A percentile compares a stretch with the other conserved stretches of the same genome.
Conservation (phyloP, 2,329 filamentous ascomycete genomes). For the Tolypocladium cylindrosporum region DNA sequence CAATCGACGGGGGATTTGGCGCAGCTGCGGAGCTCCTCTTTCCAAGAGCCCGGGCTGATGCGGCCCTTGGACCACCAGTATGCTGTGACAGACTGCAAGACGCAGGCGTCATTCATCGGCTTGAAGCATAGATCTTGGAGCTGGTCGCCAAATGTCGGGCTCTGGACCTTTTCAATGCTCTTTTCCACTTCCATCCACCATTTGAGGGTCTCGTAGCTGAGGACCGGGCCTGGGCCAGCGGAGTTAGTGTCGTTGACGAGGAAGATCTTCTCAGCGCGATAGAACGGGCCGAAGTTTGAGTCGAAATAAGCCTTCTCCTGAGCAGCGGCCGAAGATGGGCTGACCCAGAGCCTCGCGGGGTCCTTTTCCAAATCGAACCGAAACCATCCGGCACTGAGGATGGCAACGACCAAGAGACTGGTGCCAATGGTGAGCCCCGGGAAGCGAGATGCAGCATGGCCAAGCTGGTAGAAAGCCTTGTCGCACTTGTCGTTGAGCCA, state of each 20-base stretch:
- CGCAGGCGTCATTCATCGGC: constrained; percentile 78
- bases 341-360: constrained; percentile 92
- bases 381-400: constrained; percentile 82
- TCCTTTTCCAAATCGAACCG: constrained; percentile 84
- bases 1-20: constrained; percentile 73
- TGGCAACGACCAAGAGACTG: constrained; percentile 63
- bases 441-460: constrained; percentile 70
- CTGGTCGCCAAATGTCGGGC: constrained; percentile 54
- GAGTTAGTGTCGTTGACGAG: constrained; percentile 74
- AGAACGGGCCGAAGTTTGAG: constrained; percentile 87
- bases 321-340: constrained; percentile 80
- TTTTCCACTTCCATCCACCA: constrained; percentile 95
- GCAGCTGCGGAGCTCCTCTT: constrained; percentile 61
- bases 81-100: constrained; percentile 83
- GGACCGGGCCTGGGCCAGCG: constrained; percentile 59
- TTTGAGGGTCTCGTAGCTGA: constrained; percentile 76
- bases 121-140: constrained; percentile 90
- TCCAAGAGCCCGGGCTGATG: constrained; percentile 48
- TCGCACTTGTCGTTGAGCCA: constrained; percentile 77
- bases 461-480: constrained; percentile 67
- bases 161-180: constrained; percentile 62
- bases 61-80: constrained; percentile 63
- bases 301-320: constrained; percentile 94
- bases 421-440: constrained; percentile 71
- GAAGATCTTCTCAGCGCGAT: constrained; percentile 87